phyloP scores from a whole-genome alignment of 148 eudicot genomes.

The Camellia japonica region DNA sequence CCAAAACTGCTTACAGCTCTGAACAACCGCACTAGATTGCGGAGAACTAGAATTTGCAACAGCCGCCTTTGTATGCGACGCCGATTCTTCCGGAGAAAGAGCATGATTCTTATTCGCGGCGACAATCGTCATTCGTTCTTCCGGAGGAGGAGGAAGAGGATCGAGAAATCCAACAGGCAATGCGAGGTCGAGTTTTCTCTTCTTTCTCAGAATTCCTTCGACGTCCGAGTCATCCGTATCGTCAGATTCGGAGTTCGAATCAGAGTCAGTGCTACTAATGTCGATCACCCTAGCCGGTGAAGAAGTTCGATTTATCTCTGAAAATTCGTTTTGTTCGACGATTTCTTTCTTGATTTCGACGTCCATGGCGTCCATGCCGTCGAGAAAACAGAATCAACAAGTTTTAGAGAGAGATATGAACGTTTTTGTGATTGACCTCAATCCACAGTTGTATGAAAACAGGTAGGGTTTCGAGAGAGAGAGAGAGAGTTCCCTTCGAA shows the following conservation, averaged over 20 bases:
- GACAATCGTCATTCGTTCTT: neutral
- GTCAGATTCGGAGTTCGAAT: neutral
- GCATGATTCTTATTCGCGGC: neutral
- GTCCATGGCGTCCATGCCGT: conserved; percentile 14
- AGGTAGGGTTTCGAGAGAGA: neutral
- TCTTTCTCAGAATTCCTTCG: conserved; percentile 8
- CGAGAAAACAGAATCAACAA: conserved; percentile 1
- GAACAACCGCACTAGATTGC: neutral
- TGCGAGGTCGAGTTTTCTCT: neutral
- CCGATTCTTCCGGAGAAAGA: neutral
- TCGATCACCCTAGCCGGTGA: conserved; percentile 3
- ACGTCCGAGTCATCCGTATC: conserved; percentile 5
- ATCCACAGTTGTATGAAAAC: neutral
- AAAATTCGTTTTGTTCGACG: neutral
- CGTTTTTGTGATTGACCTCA: neutral
- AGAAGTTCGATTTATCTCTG: neutral
- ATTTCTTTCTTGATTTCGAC: neutral
- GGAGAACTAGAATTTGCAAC: neutral
- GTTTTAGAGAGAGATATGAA: neutral
- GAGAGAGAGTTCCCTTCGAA: neutral
- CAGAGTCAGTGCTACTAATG: conserved; percentile 4
- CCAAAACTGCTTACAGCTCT: conserved; percentile 45
- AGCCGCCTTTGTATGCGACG: neutral
- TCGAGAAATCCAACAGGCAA: conserved; percentile 25
- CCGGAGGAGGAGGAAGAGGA: conserved; percentile 5